Base-by-base conservation (phyloP, 106 monocot genomes). In the Dendrobium chrysotoxum region DNA sequence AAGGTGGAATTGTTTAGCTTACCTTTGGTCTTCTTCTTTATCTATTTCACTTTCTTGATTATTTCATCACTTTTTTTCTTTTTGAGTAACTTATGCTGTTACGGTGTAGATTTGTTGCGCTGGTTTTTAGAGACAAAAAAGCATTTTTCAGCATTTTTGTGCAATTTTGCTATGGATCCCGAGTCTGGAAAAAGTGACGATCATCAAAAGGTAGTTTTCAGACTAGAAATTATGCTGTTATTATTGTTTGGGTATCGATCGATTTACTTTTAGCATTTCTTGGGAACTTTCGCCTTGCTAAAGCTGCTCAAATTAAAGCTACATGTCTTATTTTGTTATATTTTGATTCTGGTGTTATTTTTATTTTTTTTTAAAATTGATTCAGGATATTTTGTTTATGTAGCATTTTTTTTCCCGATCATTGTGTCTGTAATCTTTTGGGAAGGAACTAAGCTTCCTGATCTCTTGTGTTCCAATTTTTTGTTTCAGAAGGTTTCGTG, bases 401-500 rank as follows among this genome's bases (percentile, higher is more conserved):
- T 15, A 16, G 50, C 31, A 5, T 70, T 70, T 70, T 70, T 16
- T 16, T 31, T 12, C 3, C 31, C 5, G n/a, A 61, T 20, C 0
- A 21, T 13, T 50, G 0, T 61, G 15, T 55, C 3, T 23, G 23
- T 4, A 23, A 11, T 61, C 23, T 61, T 61, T n/a, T 61, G 61
- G 8, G 20, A 61, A 61, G 21, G 23, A 61, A 61, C 23, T 23
- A 61, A 61, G 61, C 20, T 21, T 61, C 11, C 61, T 61, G n/a
- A 61, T 61, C 23, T 61, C 8, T 61, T 6, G 7, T 6, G 23
- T 61, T 21, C 61, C 4, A 61, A 23, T 61, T 61, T 1, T 61
- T n/a, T 61, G n/a, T 61, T 61, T 61, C 61, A 88, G 87, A 84
- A 79, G 76, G 45, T 76, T 79, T 88, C 87, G 4, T 88, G 87